phyloP scores from a whole-genome alignment of 306 rosid species.

The Astragalus membranaceus region DNA sequence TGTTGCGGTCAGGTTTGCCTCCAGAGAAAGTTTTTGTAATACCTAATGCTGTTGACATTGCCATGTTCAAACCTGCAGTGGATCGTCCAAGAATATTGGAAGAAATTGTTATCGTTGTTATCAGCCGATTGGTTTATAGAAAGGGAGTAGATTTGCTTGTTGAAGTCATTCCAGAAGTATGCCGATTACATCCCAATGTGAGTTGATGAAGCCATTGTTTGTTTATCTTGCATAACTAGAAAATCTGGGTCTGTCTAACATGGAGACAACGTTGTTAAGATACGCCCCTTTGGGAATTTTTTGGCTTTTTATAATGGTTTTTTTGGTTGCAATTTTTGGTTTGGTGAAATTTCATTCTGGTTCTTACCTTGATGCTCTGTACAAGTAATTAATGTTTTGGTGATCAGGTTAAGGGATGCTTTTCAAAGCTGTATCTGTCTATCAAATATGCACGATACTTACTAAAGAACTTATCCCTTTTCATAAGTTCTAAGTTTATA shows the following conservation, averaged over 20 bases:
- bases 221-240: not conserved
- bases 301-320: not conserved
- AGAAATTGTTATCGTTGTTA: slow-evolving; percentile 69
- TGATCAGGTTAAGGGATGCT: not conserved
- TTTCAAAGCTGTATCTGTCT: not conserved
- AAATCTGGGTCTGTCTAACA: not conserved
- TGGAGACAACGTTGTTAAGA: not conserved
- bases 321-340: slow-evolving; percentile 8
- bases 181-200: slow-evolving; percentile 62
- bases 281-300: not conserved
- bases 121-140: slow-evolving; percentile 84
- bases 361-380: not conserved
- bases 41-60: slow-evolving; percentile 92
- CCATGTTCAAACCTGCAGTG: slow-evolving; percentile 88
- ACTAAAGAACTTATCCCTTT: not conserved
- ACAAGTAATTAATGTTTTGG: not conserved
- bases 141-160: slow-evolving; percentile 94
- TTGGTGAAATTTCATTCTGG: not conserved
- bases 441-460: not conserved
- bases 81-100: slow-evolving; percentile 43
- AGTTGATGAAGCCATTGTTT: slow-evolving; percentile 29
- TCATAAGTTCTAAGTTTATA: not conserved
- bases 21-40: slow-evolving; percentile 83
- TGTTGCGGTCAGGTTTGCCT: slow-evolving; percentile 77
- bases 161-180: slow-evolving; percentile 94